phyloP scores from a whole-genome alignment of 2,329 filamentous ascomycete species.

The Emericellopsis atlantica region DNA sequence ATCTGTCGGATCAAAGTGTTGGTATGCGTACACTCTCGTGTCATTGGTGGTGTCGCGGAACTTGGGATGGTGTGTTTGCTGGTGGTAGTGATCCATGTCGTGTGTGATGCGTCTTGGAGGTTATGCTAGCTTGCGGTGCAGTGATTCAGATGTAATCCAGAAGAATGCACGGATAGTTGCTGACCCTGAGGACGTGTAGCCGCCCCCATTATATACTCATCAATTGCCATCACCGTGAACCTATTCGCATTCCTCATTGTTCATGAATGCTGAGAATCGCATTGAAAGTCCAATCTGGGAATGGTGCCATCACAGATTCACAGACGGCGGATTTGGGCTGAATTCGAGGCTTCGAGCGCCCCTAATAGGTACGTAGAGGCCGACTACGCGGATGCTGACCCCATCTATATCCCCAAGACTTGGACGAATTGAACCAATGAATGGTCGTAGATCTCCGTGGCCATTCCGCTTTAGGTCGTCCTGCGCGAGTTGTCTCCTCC shows the following conservation, averaged over 20 bases:
- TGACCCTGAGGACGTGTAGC: too few relatives aligned
- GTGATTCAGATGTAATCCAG: too few relatives aligned
- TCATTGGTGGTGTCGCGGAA: too few relatives aligned
- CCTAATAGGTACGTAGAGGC: neutral
- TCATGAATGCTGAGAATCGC: neutral
- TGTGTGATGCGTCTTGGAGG: too few relatives aligned
- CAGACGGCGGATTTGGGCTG: neutral
- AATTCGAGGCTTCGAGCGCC: neutral
- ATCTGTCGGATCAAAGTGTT: neutral
- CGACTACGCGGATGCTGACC: neutral
- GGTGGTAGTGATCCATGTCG: neutral
- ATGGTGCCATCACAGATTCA: too few relatives aligned
- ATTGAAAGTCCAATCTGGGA: neutral
- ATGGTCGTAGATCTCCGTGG: neutral
- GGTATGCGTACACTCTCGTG: neutral
- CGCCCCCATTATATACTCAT: neutral
- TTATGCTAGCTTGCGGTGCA: too few relatives aligned
- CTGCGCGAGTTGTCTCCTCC: neutral
- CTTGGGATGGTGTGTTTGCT: too few relatives aligned
- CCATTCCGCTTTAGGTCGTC: neutral
- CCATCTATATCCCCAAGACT: neutral
- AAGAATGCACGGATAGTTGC: too few relatives aligned
- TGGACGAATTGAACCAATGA: neutral
- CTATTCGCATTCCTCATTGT: neutral
- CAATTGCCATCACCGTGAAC: neutral